A percentile compares a stretch with the other conserved stretches of the same genome.
Conservation (phyloP, 768 basidiomycete genomes). For the Podaxis rugospora region DNA sequence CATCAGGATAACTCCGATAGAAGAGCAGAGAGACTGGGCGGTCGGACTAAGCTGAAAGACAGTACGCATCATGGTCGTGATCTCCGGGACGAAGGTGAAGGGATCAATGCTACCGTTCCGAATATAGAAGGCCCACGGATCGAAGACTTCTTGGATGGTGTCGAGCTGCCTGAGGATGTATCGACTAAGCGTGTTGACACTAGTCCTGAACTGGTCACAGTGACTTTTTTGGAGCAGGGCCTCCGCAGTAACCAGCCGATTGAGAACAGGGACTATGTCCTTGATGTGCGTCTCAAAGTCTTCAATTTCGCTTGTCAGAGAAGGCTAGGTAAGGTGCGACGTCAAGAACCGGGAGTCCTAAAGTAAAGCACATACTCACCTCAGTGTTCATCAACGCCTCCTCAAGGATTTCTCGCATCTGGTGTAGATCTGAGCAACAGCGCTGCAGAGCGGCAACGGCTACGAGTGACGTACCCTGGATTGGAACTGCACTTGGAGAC, state of each 20-base stretch:
- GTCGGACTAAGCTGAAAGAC: not conserved
- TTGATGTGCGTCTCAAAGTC: not conserved
- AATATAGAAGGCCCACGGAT: not conserved
- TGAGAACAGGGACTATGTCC: not conserved
- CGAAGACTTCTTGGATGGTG: not conserved
- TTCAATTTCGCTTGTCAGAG: not conserved
- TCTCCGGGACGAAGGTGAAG: not conserved
- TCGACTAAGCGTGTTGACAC: not conserved
- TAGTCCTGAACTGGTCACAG: not conserved
- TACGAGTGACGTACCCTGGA: not conserved
- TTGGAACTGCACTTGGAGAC: not conserved
- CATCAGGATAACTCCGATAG: not conserved
- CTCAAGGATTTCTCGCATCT: not conserved
- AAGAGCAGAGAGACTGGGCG: not conserved
- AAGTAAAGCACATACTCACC: not conserved
- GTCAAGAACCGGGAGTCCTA: not conserved
- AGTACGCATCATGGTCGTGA: not conserved
- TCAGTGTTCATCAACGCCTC: not conserved
- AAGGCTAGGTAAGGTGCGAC: not conserved
- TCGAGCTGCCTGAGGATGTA: not conserved
- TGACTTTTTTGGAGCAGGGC: not conserved
- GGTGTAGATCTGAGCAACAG: not conserved
- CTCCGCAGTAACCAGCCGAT: not conserved
- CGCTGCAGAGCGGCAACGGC: not conserved
- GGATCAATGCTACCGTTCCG: not conserved